Conservation (phyloP, 2,329 filamentous ascomycete species). For the Ceratocystis lukuohia region DNA sequence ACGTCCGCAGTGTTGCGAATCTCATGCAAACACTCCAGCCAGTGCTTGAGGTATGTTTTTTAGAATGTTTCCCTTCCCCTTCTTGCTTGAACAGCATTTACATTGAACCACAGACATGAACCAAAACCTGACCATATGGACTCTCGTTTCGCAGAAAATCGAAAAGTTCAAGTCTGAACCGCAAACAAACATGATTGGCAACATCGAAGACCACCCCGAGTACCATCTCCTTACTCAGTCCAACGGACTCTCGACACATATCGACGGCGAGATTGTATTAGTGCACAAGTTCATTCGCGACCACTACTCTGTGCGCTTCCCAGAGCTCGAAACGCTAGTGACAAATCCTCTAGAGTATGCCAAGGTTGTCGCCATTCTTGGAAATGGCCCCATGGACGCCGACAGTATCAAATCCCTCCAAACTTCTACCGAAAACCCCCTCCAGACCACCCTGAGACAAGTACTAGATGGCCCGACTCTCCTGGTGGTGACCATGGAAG, state of each 20-base stretch:
- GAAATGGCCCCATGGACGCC: conserved; percentile 76
- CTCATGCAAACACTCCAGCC: conserved; percentile 73
- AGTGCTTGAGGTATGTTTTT: conserved; percentile 60
- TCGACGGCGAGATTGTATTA: conserved; percentile 81
- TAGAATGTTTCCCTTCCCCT: background rate
- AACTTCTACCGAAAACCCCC: conserved; percentile 61
- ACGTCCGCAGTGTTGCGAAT: conserved; percentile 65
- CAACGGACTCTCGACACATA: conserved; percentile 79
- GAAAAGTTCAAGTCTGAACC: conserved; percentile 58
- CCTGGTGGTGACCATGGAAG: conserved; percentile 94
- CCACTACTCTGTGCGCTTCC: conserved; percentile 87
- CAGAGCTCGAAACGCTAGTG: conserved; percentile 79
- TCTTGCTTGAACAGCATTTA: conserved; percentile 39
- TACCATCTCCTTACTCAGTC: conserved; percentile 80
- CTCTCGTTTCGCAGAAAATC: conserved; percentile 54
- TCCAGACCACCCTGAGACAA: conserved; percentile 60
- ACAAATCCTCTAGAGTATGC: conserved; percentile 90
- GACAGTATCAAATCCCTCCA: conserved; percentile 70
- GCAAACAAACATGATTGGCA: conserved; percentile 55
- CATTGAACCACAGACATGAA: conserved; percentile 57
- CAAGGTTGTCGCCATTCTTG: conserved; percentile 83
- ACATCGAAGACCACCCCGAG: conserved; percentile 82
- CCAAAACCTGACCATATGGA: conserved; percentile 31
- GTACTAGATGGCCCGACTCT: conserved; percentile 79
- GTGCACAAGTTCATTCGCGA: conserved; percentile 96